Conservation (phyloP, 192 early-diverging fungal species). For the Coemansia reversa region DNA sequence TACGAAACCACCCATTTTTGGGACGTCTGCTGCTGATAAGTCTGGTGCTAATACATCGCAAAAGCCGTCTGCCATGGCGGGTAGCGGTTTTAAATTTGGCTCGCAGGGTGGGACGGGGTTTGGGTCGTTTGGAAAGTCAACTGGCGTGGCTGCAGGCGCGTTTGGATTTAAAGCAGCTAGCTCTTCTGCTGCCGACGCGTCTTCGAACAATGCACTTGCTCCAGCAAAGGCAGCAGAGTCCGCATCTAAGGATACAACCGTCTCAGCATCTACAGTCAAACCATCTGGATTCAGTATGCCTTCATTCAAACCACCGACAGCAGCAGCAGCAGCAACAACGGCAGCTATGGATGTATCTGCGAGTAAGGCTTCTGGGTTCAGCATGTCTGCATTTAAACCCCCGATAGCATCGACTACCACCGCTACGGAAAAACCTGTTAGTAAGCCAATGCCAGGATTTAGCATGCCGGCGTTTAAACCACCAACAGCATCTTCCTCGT, state of each 20-base stretch:
- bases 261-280: not conserved
- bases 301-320: constrained; percentile 30
- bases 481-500: constrained; percentile 2
- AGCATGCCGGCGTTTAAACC: constrained; percentile 23
- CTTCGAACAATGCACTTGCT: not conserved
- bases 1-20: constrained; percentile 2
- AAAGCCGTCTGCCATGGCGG: no score
- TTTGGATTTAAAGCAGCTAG: no score
- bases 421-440: not conserved
- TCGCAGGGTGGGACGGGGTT: not conserved
- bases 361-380: constrained; percentile 12
- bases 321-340: not conserved
- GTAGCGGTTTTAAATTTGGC: constrained; percentile 1
- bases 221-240: constrained; percentile 4
- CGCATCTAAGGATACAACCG: not conserved
- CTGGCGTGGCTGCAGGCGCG: no score
- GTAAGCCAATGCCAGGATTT: constrained; percentile 15
- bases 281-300: constrained; percentile 21
- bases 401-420: constrained; percentile 14
- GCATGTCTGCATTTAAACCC: constrained; percentile 41
- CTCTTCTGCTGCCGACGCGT: no score
- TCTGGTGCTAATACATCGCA: no score
- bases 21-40: no score
- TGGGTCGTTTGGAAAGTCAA: no score
- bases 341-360: not conserved